These are phyloP conservation scores for Durusdinium trenchii DNA, from an alignment of 73 alveolate species.

Conservation along the genomic window DNA sequence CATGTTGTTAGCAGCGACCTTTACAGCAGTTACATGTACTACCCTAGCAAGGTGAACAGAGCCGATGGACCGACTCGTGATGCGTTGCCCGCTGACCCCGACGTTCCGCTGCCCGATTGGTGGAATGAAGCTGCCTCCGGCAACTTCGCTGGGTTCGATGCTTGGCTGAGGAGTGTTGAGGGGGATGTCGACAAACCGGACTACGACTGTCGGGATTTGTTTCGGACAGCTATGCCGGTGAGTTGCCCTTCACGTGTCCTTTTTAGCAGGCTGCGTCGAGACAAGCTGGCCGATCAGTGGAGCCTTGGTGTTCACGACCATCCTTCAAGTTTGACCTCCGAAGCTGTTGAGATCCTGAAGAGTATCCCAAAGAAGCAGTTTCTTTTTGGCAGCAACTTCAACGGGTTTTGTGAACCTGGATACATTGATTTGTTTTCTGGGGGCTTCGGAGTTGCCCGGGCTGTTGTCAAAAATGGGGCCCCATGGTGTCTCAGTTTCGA, in stretches of 20 bases:
- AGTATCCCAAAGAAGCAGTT: neutral
- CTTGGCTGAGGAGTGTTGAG: neutral
- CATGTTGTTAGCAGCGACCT: neutral
- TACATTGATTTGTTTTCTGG: neutral
- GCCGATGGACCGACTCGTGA: slow-evolving; percentile 12
- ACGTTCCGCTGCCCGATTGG: neutral
- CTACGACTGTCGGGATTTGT: neutral
- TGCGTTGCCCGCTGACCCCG: neutral
- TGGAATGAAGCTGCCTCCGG: neutral
- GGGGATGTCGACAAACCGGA: neutral
- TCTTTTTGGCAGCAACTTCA: neutral
- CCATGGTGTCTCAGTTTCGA: neutral
- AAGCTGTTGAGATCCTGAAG: neutral
- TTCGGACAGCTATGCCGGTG: neutral
- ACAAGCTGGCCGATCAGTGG: neutral
- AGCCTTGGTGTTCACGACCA: neutral
- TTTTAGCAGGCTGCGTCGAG: too few species aligned
- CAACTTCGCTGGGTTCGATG: neutral
- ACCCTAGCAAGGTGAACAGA: neutral
- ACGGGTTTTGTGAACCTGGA: neutral
- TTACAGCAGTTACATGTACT: neutral
- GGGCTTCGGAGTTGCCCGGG: neutral
- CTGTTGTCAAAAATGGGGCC: neutral
- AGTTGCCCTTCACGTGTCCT: too few species aligned
- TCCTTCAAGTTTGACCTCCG: neutral